phyloP scores from a whole-genome alignment of 306 rosid species.

The Abrus pulchellus region DNA sequence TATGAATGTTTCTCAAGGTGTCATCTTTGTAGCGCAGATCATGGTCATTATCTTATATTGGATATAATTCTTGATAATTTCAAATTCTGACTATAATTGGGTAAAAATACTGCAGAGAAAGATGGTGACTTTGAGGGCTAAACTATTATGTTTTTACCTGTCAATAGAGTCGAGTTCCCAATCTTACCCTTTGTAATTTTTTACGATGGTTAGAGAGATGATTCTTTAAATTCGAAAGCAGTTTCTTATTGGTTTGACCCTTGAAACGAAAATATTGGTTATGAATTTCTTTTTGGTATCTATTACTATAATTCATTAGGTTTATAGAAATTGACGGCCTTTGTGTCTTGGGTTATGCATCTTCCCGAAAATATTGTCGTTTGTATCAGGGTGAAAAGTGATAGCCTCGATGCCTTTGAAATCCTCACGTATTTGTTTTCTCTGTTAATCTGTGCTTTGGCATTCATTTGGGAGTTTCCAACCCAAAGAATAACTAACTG shows the following conservation, averaged over 20 bases:
- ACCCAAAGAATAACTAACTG: too few species aligned
- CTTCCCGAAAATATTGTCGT: too few species aligned
- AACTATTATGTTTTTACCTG: background rate
- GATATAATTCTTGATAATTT: constrained; percentile 14
- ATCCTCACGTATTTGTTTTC: too few species aligned
- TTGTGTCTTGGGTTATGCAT: too few species aligned
- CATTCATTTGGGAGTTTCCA: too few species aligned
- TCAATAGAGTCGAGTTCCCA: background rate
- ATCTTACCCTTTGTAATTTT: background rate
- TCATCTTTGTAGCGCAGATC: constrained; percentile 16
- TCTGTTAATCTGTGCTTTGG: too few species aligned
- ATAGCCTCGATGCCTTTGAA: too few species aligned
- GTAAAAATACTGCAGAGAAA: background rate
- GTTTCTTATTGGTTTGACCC: background rate
- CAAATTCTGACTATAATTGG: background rate
- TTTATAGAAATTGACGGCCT: too few species aligned
- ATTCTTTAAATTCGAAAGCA: background rate
- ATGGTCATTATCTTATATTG: background rate
- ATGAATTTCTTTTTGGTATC: background rate
- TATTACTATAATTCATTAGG: too few species aligned
- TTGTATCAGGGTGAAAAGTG: too few species aligned
- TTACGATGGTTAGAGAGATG: background rate
- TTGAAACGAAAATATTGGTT: background rate
- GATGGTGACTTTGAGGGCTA: background rate
- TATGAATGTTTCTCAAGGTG: background rate